Evolutionary conservation across 2,329 filamentous ascomycete genomes (phyloP), one percentile per base, ranked within the genome.

Genomic region (Ceratocystis eucalypticola): DNA sequence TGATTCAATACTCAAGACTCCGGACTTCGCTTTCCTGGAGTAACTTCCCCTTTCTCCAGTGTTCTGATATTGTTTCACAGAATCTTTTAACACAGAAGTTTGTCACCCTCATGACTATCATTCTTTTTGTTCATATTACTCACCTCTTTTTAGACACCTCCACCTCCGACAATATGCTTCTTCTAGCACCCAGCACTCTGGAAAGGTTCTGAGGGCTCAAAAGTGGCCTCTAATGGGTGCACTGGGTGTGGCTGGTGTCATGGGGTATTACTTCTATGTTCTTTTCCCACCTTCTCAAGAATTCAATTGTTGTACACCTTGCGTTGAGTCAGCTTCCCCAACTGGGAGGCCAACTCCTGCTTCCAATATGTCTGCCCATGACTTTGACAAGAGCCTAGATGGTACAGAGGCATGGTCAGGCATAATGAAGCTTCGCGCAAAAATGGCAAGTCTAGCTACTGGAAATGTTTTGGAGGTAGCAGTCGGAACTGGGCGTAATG

Each of bases 381-480:
- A 79, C 50, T 87, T 87, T 72, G 84, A 87, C 74, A 75, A 76
- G 66, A 79, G 80, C 68, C 81, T 87, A 46, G 78, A 85, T 71
- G 75, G 78, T 70, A 80, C 80, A 3, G 84, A 87, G 73, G 77
- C 76, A 73, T 76, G 81, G 70, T 81, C 81, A 76, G 83, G 84
- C 61, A 79, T 86, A 69, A 78, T 76, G 5, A 74, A 73, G 20
- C 73, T 85, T 64, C 79, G 84, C 10, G 75, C 75, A 63, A 74
- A 75, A 25, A 75, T 87, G 30, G 80, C 80, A 1, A 71, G 73
- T 12, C 72, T 74, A 41, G 83, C 80, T 5, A 72, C 72, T 0
- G 84, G 84, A 1, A 76, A 84, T 72, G 84, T 87, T 12, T 78
- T 86, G 41, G 84, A 87, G 73, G 77, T 87, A 12, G 84, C 83